Conservation (phyloP, 805 yeast genomes). For the Monosporozyma aquatica region DNA sequence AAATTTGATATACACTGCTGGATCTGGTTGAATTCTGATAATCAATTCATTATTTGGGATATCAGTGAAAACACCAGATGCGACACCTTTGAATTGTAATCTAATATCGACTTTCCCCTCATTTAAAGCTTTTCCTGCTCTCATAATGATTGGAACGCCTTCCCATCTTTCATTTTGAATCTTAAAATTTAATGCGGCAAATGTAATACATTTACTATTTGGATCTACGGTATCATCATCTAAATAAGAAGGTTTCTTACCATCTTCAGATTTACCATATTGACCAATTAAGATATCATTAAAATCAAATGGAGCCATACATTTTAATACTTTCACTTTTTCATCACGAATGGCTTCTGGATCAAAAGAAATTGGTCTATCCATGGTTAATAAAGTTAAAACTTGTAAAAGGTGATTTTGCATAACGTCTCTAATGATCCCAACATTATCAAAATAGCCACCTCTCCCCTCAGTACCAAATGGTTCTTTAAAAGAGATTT, state of each 20-base stretch:
- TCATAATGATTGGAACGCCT: slow-evolving; percentile 90
- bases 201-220: slow-evolving; percentile 82
- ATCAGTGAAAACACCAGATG: slow-evolving; percentile 69
- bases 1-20: slow-evolving; percentile 86
- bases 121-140: slow-evolving; percentile 97
- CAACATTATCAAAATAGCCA: slow-evolving; percentile 91
- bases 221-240: slow-evolving; percentile 86
- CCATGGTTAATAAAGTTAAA: slow-evolving; percentile 86
- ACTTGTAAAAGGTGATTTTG: slow-evolving; percentile 95
- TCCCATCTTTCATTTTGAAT: slow-evolving; percentile 95
- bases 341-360: slow-evolving; percentile 95
- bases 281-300: slow-evolving; percentile 78
- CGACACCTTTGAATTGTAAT: slow-evolving; percentile 81
- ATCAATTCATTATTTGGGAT: slow-evolving; percentile 90
- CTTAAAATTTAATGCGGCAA: slow-evolving; percentile 71
- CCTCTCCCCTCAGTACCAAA: slow-evolving; percentile 99
- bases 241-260: slow-evolving; percentile 77
- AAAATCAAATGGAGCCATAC: slow-evolving; percentile 57
- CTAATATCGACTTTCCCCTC: slow-evolving; percentile 92
- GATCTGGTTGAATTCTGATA: slow-evolving; percentile 88
- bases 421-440: slow-evolving; percentile 96
- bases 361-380: slow-evolving; percentile 82
- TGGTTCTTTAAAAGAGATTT: slow-evolving; percentile 92
- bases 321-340: slow-evolving; percentile 84
- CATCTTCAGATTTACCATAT: slow-evolving; percentile 76